phyloP scores from a whole-genome alignment of 345 rosid genomes.

The Abelmoschus esculentus region DNA sequence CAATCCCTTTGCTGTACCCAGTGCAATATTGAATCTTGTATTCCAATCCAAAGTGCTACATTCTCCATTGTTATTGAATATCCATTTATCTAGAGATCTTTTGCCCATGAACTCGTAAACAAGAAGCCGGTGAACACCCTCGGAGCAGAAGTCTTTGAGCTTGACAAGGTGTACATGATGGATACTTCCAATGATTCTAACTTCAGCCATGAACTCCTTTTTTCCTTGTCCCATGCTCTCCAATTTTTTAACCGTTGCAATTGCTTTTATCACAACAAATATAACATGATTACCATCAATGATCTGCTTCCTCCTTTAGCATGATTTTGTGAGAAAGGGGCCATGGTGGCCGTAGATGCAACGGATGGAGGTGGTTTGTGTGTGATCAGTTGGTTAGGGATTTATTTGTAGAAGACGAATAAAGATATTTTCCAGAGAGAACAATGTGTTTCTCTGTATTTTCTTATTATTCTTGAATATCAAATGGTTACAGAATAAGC shows the following conservation, averaged over 20 bases:
- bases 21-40: slow-evolving; percentile 45
- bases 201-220: slow-evolving; percentile 51
- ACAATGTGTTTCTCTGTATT: too few relatives aligned
- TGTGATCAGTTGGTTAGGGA: too few relatives aligned
- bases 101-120: slow-evolving; percentile 53
- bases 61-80: slow-evolving; percentile 28
- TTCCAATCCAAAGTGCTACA: slow-evolving; percentile 43
- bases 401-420: too few relatives aligned
- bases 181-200: slow-evolving; percentile 37
- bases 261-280: slow-evolving; percentile 15
- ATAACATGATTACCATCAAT: slow-evolving; percentile 6
- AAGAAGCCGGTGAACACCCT: slow-evolving; percentile 44
- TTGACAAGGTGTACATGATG: slow-evolving; percentile 50
- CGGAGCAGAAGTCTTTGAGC: slow-evolving; percentile 51
- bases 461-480: too few relatives aligned
- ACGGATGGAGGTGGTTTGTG: too few relatives aligned
- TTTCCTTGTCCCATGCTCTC: slow-evolving; percentile 57
- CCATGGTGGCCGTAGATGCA: too few relatives aligned
- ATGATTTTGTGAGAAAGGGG: too few relatives aligned
- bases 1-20: slow-evolving; percentile 55
- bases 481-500: too few relatives aligned
- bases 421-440: too few relatives aligned
- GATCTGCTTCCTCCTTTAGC: slow-evolving; percentile 1
- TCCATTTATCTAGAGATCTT: slow-evolving; percentile 51
- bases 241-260: slow-evolving; percentile 45